Evolutionary conservation across 805 yeast genomes (phyloP).

Genomic region (Candida berthetii): DNA sequence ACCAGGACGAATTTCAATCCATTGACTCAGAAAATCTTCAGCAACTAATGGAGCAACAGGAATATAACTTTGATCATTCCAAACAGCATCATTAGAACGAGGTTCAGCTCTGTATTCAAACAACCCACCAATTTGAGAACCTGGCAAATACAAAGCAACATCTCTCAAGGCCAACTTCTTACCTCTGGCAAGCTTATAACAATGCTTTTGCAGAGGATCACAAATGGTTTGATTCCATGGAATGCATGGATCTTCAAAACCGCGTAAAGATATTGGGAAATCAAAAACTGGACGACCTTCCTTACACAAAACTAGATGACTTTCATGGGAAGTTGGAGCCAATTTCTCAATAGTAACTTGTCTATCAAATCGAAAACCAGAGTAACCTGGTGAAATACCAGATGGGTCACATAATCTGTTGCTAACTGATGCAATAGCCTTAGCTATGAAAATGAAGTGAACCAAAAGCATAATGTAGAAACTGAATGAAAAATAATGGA

Average conservation of each 20-base stretch:
- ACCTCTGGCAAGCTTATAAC: slow-evolving; percentile 44
- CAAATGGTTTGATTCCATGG: slow-evolving; percentile 13
- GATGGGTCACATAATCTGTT: slow-evolving; percentile 9
- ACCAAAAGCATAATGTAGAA: not conserved
- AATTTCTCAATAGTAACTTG: slow-evolving; percentile 3
- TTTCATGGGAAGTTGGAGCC: slow-evolving; percentile 1
- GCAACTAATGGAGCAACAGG: slow-evolving; percentile 9
- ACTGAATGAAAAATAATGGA: no score
- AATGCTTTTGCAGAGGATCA: slow-evolving; percentile 13
- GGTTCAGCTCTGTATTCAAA: slow-evolving; percentile 30
- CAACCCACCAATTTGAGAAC: slow-evolving; percentile 44
- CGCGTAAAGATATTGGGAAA: not conserved
- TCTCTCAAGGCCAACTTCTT: slow-evolving; percentile 34
- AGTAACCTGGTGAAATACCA: slow-evolving; percentile 2
- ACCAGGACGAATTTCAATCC: slow-evolving; percentile 9
- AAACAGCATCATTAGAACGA: slow-evolving; percentile 1
- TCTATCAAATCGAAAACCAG: slow-evolving; percentile 11
- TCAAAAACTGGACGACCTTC: slow-evolving; percentile 6
- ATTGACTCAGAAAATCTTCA: slow-evolving; percentile 7
- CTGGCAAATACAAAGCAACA: slow-evolving; percentile 36
- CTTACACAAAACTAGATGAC: slow-evolving; percentile 9
- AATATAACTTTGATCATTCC: slow-evolving; percentile 1
- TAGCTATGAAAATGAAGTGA: not conserved
- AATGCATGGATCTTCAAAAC: slow-evolving; percentile 1
- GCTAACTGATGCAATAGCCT: not conserved